These are phyloP conservation scores for Ustilago loliicola DNA, from an alignment of 1,284 basidiomycete species.

Conservation along the genomic window DNA sequence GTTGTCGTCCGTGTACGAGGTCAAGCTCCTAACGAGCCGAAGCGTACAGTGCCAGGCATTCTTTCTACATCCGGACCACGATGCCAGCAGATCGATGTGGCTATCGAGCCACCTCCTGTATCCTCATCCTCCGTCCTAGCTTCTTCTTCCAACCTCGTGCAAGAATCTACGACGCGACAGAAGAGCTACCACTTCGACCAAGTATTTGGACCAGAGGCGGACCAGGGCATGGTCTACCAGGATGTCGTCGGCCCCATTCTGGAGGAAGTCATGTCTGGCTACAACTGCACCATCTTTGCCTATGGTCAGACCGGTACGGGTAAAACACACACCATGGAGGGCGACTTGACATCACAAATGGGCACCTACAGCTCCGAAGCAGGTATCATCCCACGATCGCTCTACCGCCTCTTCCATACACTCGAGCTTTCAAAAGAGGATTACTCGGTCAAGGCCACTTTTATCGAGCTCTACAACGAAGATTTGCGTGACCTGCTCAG, in stretches of 20 bases:
- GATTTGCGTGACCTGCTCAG: constrained; percentile 80
- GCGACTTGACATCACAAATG: constrained; percentile 72
- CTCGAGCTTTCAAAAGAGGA: constrained; percentile 81
- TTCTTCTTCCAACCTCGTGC: constrained; percentile 38
- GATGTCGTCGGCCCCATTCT: constrained; percentile 94
- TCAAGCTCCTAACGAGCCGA: constrained; percentile 46
- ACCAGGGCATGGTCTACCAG: constrained; percentile 92
- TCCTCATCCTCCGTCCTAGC: constrained; percentile 44
- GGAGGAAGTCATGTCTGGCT: constrained; percentile 91
- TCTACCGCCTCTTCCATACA: constrained; percentile 91
- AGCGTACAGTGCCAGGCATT: constrained; percentile 37
- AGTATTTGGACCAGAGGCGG: constrained; percentile 94
- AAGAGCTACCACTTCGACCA: constrained; percentile 69
- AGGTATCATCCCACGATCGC: constrained; percentile 96
- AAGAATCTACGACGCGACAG: constrained; percentile 49
- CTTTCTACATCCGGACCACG: constrained; percentile 60
- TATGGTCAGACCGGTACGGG: constrained; percentile 99
- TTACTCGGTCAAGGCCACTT: constrained; percentile 93
- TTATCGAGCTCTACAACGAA: constrained; percentile 98
- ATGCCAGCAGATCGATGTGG: constrained; percentile 60
- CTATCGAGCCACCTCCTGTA: constrained; percentile 53
- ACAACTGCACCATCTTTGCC: constrained; percentile 98
- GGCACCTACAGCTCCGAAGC: constrained; percentile 89
- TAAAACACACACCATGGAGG: constrained; percentile 81
- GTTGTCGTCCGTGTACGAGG: constrained; percentile 67